phyloP scores from a whole-genome alignment of 2,329 filamentous ascomycete species.

The Apiospora hydei region DNA sequence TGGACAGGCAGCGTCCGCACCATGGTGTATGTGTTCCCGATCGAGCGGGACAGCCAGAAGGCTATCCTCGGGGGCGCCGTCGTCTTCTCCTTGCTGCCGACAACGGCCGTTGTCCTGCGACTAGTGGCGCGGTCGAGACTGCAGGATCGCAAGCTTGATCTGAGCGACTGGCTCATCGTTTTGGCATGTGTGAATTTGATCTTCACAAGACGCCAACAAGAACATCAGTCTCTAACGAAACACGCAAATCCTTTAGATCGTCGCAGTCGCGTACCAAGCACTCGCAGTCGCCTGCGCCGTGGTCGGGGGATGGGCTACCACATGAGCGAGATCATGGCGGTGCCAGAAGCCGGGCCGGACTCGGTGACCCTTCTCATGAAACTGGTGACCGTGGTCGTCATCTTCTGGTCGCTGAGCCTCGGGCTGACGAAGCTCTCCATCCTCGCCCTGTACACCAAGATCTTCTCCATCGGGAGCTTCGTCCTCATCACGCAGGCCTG shows the following conservation, averaged over 20 bases:
- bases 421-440: conserved; percentile 17
- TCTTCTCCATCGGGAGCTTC: conserved; percentile 21
- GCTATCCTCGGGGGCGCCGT: neutral
- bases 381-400: conserved; percentile 5
- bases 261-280: conserved; percentile 1
- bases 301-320: conserved; percentile 16
- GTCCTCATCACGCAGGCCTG: neutral
- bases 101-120: neutral
- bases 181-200: neutral
- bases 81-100: conserved; percentile 1
- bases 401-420: conserved; percentile 23
- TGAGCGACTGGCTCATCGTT: conserved; percentile 16
- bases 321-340: neutral
- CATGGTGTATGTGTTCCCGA: conserved; percentile 2
- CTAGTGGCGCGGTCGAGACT: conserved; percentile 6
- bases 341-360: neutral
- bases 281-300: neutral
- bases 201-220: no score
- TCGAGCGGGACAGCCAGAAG: conserved; percentile 1
- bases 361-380: neutral
- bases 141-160: neutral
- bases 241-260: neutral
- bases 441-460: conserved; percentile 10
- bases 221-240: neutral
- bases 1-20: neutral